Evolutionary conservation across 495 filamentous ascomycete genomes (phyloP), one percentile per base, ranked within the genome.

Genomic region (Hypomontagnella monticulosa): DNA sequence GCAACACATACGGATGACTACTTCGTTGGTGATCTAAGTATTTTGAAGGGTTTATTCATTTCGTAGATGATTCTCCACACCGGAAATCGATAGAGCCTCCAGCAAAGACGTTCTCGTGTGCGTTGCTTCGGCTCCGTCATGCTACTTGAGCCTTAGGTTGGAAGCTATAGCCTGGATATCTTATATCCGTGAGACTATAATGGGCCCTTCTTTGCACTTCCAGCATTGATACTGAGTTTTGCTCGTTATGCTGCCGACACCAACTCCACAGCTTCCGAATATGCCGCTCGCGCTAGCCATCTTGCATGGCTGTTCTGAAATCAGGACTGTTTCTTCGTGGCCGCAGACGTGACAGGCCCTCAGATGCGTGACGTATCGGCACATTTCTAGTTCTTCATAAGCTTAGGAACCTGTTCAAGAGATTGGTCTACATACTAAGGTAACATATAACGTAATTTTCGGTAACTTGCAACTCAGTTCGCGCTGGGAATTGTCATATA

Each of bases 281-380:
- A 76, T 60, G 40, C 79, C 69, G 42, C 71, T 74, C 34, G 41
- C 54, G 12, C 63, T 60, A n/a, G 75, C 78, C 0, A 46, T 46
- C 4, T 57, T 50, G 50, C 79, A 81, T 23, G 72, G 67, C 44
- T 72, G 65, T 33, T 81, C 79, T 10, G 79, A 80, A 18, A 81
- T 79, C 36, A 81, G 73, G 6, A 81, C 71, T 1, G 74, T 79
- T 19, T 79, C 76, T 47, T 80, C 77, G 23, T 54, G 46, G 32
- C 71, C 44, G 61, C 79, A 81, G 34, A 64, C 34, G 40, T 57
- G 53, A 65, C 79, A 81, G 48, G 75, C 53, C 34, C 75, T 74
- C 33, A 80, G 44, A 66, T 81, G 79, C 20, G 65, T 75, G 14
- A 74, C 73, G 70, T 79, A 81, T 60, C 63, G 73, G 59, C 79